A percentile compares a stretch with the other conserved stretches of the same genome.
Conservation (phyloP, 148 eudicot species). For the Polygonum maritimum region DNA sequence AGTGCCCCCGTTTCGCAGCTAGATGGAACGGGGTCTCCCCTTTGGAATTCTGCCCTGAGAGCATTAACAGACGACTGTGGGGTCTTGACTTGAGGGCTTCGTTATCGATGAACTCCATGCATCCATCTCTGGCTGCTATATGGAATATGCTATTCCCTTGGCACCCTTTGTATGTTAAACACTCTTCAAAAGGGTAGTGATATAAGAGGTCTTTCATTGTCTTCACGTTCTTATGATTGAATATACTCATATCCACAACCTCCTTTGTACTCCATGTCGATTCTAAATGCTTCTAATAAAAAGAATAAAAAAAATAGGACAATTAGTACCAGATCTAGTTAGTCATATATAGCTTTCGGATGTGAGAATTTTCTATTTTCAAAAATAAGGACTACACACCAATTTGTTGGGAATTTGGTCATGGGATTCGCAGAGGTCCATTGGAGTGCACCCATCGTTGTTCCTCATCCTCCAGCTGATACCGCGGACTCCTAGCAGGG, state of each 20-base stretch:
- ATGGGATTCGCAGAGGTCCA: not conserved
- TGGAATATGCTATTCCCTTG: not conserved
- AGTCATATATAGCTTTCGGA: too few species aligned
- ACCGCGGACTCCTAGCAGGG: not conserved
- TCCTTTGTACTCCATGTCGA: not conserved
- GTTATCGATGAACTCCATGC: too few species aligned
- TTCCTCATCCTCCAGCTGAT: not conserved
- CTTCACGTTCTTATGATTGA: too few species aligned
- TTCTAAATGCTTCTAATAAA: not conserved
- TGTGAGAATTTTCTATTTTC: too few species aligned
- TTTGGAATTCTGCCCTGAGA: not conserved
- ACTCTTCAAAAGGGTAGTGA: not conserved
- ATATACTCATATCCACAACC: not conserved
- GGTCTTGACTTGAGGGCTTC: too few species aligned
- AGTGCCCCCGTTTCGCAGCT: not conserved
- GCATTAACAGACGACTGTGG: not conserved
- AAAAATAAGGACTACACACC: not conserved
- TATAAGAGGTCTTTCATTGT: too few species aligned
- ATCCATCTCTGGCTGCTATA: not conserved
- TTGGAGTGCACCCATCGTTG: not conserved
- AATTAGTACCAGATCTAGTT: too few species aligned
- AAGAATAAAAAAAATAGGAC: too few species aligned
- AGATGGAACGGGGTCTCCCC: not conserved
- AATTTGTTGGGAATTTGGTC: not conserved
- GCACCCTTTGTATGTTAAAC: not conserved